A percentile compares a stretch with the other conserved stretches of the same genome.
Evolutionary conservation across 306 rosid genomes (phyloP).

Genomic region (Herpetospermum pedunculosum): DNA sequence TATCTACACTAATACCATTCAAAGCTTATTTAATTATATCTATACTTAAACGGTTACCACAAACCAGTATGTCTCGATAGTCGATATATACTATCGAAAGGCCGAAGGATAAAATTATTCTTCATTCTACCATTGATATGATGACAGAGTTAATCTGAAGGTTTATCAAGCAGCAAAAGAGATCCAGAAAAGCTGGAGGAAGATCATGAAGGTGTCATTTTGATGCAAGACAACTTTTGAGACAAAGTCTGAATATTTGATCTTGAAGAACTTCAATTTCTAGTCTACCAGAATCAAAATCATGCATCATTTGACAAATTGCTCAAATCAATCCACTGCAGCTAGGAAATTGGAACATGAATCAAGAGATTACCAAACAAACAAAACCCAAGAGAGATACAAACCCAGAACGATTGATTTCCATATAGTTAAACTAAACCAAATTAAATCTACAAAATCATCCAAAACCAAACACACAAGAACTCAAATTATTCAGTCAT

Average conservation of each 20-base stretch:
- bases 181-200: constrained; percentile 20
- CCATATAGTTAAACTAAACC: not conserved
- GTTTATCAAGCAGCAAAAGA: constrained; percentile 47
- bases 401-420: not conserved
- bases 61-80: no score
- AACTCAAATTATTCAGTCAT: constrained; percentile 39
- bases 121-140: constrained; percentile 27
- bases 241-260: no score
- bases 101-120: no score
- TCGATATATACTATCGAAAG: no score
- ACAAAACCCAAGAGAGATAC: not conserved
- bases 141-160: constrained; percentile 44
- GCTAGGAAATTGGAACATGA: no score
- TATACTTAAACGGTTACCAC: no score
- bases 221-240: not conserved
- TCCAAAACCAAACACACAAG: not conserved
- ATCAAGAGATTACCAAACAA: not conserved
- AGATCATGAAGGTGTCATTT: not conserved
- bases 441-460: constrained; percentile 3
- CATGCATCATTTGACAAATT: no score
- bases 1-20: no score
- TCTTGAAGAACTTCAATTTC: not conserved
- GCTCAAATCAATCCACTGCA: no score
- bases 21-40: no score
- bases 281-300: not conserved